A percentile compares a stretch with the other conserved stretches of the same genome.
Evolutionary conservation across 2,329 filamentous ascomycete genomes (phyloP).

Genomic region (Ophiosphaerella korrae): DNA sequence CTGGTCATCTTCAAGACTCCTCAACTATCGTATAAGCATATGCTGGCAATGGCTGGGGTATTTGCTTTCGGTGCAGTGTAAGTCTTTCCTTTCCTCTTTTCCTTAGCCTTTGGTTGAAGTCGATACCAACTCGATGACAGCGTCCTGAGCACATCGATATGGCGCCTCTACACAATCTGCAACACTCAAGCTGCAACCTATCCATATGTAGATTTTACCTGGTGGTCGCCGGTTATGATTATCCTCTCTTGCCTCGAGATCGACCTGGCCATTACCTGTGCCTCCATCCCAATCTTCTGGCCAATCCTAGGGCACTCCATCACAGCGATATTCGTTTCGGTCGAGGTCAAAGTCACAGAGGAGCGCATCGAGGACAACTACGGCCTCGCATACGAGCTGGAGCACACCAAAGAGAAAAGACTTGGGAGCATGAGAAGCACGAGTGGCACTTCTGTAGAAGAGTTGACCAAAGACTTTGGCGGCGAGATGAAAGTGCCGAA

Average conservation of each 20-base stretch:
- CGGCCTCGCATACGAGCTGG: constrained; percentile 35
- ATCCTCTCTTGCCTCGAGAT: constrained; percentile 41
- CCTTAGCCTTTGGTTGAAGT: neutral
- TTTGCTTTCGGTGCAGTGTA: constrained; percentile 42
- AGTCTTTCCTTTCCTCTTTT: constrained; percentile 7
- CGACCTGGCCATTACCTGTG: constrained; percentile 41
- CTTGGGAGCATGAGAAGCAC: constrained; percentile 29
- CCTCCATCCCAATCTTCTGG: constrained; percentile 46
- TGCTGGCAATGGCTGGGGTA: constrained; percentile 37
- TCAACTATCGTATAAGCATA: constrained; percentile 31
- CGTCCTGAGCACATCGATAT: constrained; percentile 37
- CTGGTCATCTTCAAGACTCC: constrained; percentile 37
- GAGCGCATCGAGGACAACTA: constrained; percentile 28
- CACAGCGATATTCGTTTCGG: constrained; percentile 39
- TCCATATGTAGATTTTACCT: constrained; percentile 43
- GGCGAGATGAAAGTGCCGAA: constrained; percentile 15
- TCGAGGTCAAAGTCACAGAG: constrained; percentile 41
- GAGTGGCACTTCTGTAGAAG: constrained; percentile 28
- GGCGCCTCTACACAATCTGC: constrained; percentile 38
- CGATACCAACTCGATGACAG: constrained; percentile 21
- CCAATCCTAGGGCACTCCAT: constrained; percentile 35
- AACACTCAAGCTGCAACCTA: constrained; percentile 31
- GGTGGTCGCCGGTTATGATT: constrained; percentile 31
- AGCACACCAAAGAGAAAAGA: constrained; percentile 20
- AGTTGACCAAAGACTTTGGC: constrained; percentile 18